Evolutionary conservation across 108 stramenopile genomes (phyloP), one percentile per base, ranked within the genome.

Genomic region (Cylindrotheca closterium): DNA sequence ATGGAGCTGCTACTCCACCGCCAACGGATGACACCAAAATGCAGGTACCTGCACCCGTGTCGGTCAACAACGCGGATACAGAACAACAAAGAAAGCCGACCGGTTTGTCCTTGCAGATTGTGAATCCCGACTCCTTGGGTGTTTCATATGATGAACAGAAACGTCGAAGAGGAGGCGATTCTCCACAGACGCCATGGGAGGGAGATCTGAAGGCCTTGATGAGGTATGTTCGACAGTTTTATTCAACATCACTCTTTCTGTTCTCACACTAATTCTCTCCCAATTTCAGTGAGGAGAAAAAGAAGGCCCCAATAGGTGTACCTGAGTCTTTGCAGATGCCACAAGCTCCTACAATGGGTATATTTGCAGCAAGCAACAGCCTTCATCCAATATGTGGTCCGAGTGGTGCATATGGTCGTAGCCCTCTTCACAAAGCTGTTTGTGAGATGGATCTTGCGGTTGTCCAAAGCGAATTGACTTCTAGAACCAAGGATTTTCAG

Each of bases 151-250:
- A 71, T n/a, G 21, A 32, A 24, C 42, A 48, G 31, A 73, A 59
- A 55, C 60, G 64, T 50, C 55, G 66, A 45, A 63, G 59, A 50
- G 73, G 78, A 55, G 87, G 85, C 22, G 58, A 70, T 55, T 89
- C 87, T 32, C 92, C 92, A 4, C 60, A 59, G 18, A 94, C 93
- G 29, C 93, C 93, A 4, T 94, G 93, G 93, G 93, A 94, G 59
- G 83, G 83, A 22, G 84, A 94, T 55, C 59, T 93, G 46, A 77
- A 86, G 60, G 83, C 87, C 25, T 75, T 94, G 29, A 82, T 88
- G 33, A 82, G 77, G 87, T 83, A 73, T 31, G 74, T 68, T 30
- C 17, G 18, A 3, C 15, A 22, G 4, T 24, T 52, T 24, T 1
- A 15, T 3, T 52, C 18, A 22, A 22, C 51, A 22, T 2, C 18